Percentiles rank a stretch among this genome's conserved stretches.
Conservation (phyloP, 371 early-diverging fungal genomes). For the Mortierella sp. region DNA sequence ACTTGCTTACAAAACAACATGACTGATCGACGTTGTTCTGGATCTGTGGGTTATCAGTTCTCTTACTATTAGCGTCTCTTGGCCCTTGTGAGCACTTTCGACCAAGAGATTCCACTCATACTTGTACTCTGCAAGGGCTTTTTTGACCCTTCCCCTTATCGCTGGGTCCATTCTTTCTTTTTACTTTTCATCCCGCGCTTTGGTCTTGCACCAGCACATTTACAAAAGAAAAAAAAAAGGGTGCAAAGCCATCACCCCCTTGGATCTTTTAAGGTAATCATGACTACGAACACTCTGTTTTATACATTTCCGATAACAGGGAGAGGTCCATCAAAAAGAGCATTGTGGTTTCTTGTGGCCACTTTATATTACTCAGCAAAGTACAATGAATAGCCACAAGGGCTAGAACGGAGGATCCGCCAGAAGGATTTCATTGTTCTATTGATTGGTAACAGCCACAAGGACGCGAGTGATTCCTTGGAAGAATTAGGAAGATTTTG, state of each 20-base stretch:
- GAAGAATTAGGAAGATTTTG: not conserved
- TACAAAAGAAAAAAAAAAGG: not conserved
- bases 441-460: not conserved
- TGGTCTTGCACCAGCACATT: not conserved
- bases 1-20: slow-evolving; percentile 7
- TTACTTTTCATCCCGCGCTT: not conserved
- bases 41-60: not conserved
- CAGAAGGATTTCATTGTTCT: not conserved
- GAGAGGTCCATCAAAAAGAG: no score
- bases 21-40: not conserved
- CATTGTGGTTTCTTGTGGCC: no score
- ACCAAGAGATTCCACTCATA: not conserved
- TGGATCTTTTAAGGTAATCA: not conserved
- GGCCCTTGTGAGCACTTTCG: not conserved
- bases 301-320: no score
- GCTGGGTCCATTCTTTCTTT: not conserved
- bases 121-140: not conserved
- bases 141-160: slow-evolving; percentile 11
- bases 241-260: not conserved
- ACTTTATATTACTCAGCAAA: no score
- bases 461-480: not conserved
- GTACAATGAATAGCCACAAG: no score
- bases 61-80: not conserved
- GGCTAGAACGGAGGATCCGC: not conserved
- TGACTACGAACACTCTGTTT: no score